Evolutionary conservation across 2,329 filamentous ascomycete species (phyloP).

Genomic region (Graphilbum sp.): DNA sequence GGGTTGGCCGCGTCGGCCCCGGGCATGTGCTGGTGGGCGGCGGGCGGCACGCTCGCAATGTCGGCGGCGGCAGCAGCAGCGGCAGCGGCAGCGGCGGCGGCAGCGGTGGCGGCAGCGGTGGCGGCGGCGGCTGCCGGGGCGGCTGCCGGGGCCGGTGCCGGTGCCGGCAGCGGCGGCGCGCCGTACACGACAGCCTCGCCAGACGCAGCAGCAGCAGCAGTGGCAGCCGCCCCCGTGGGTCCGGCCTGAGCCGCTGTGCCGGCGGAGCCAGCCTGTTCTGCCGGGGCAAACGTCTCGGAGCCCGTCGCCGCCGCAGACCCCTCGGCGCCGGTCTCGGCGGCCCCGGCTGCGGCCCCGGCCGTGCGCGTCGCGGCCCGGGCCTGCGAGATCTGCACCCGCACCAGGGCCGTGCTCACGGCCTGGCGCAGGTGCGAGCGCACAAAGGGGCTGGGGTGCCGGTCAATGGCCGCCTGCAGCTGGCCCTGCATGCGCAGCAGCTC

Average conservation of each 20-base stretch:
- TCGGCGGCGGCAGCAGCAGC: neutral
- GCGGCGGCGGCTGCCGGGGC: neutral
- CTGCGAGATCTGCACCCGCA: constrained; percentile 29
- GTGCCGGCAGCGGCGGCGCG: neutral
- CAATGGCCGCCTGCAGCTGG: constrained; percentile 33
- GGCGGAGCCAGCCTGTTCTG: too few relatives aligned
- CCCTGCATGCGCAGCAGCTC: constrained; percentile 29
- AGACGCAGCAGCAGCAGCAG: neutral
- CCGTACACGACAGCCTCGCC: too few relatives aligned
- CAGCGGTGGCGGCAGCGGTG: neutral
- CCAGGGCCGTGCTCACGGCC: constrained; percentile 28
- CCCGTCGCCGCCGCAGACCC: neutral
- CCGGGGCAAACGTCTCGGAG: too few relatives aligned
- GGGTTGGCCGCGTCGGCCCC: constrained; percentile 30
- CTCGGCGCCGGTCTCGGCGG: neutral
- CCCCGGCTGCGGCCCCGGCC: neutral
- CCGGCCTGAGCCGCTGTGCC: too few relatives aligned
- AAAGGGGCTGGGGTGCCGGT: constrained; percentile 31
- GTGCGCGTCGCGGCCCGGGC: constrained; percentile 7
- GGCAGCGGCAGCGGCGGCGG: neutral
- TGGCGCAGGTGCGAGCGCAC: constrained; percentile 31
- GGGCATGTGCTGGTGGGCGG: constrained; percentile 28
- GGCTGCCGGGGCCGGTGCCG: neutral
- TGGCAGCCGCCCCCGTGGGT: too few relatives aligned
- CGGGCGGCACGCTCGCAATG: constrained; percentile 2